phyloP scores from a whole-genome alignment of 768 basidiomycete genomes.

The Suillus discolor region DNA sequence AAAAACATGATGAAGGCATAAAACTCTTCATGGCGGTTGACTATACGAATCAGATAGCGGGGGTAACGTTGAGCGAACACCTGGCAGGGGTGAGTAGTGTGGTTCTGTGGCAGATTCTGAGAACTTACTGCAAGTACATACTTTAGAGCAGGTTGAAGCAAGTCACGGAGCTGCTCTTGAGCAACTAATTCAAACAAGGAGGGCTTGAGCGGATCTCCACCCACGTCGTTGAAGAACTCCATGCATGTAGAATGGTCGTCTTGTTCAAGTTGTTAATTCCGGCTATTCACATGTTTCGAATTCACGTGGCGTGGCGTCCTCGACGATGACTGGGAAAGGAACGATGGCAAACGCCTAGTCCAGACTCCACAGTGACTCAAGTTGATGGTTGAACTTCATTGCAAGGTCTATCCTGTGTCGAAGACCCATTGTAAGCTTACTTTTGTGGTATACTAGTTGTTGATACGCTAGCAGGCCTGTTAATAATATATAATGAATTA shows the following conservation, averaged over 20 bases:
- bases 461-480: not conserved
- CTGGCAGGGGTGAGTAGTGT: constrained; percentile 40
- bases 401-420: not conserved
- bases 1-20: constrained; percentile 88
- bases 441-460: not conserved
- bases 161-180: constrained; percentile 89
- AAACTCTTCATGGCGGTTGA: constrained; percentile 96
- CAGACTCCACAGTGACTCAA: not conserved
- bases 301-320: not conserved
- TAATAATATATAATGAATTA: not conserved
- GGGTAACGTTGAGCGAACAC: constrained; percentile 95
- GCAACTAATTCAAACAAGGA: constrained; percentile 91
- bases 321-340: not conserved
- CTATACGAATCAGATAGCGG: constrained; percentile 85
- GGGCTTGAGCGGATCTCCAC: constrained; percentile 72
- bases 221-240: constrained; percentile 84
- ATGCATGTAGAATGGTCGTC: constrained; percentile 38
- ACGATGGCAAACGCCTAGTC: not conserved
- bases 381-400: not conserved
- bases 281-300: not conserved
- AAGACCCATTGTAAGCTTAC: not conserved
- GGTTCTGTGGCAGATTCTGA: not conserved
- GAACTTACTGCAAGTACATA: constrained; percentile 84
- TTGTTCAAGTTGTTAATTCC: not conserved
- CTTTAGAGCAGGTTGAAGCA: constrained; percentile 92